Evolutionary conservation across 129 eudicot species (phyloP).

Genomic region (Ambrosia artemisiifolia): DNA sequence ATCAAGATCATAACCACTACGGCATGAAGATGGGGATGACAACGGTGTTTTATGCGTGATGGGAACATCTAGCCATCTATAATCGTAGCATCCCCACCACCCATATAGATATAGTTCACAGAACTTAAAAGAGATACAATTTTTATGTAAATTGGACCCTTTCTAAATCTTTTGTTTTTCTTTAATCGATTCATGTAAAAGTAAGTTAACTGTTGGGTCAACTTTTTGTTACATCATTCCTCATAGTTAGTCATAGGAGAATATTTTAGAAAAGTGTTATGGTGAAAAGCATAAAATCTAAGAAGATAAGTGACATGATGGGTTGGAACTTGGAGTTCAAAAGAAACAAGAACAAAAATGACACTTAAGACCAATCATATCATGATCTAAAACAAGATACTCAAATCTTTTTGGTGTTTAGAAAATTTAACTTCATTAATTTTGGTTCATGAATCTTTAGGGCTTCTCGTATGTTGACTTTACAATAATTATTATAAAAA

Average conservation of each 20-base stretch:
- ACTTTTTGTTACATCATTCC: not conserved
- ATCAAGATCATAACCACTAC: too few species aligned
- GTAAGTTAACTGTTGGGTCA: not conserved
- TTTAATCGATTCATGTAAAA: too few species aligned
- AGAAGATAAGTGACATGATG: slow-evolving; percentile 25
- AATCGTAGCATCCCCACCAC: too few species aligned
- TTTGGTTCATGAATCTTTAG: slow-evolving; percentile 38
- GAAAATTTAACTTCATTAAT: not conserved
- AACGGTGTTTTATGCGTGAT: too few species aligned
- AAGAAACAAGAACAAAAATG: slow-evolving; percentile 36
- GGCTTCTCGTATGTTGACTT: slow-evolving; percentile 33
- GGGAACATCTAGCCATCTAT: too few species aligned
- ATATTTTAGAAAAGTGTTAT: not conserved
- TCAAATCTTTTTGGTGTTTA: slow-evolving; percentile 34
- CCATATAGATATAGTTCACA: too few species aligned
- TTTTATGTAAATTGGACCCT: too few species aligned
- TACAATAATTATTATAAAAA: slow-evolving; percentile 8
- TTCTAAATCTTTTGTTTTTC: too few species aligned
- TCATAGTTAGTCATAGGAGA: not conserved
- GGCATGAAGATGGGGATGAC: too few species aligned
- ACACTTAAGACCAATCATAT: slow-evolving; percentile 28
- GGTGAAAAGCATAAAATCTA: slow-evolving; percentile 22
- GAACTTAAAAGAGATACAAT: too few species aligned
- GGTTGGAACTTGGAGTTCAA: slow-evolving; percentile 13
- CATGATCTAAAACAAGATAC: slow-evolving; percentile 38